Evolutionary conservation across 2,329 filamentous ascomycete species (phyloP).

Genomic region (Teratosphaeriaceae sp.): DNA sequence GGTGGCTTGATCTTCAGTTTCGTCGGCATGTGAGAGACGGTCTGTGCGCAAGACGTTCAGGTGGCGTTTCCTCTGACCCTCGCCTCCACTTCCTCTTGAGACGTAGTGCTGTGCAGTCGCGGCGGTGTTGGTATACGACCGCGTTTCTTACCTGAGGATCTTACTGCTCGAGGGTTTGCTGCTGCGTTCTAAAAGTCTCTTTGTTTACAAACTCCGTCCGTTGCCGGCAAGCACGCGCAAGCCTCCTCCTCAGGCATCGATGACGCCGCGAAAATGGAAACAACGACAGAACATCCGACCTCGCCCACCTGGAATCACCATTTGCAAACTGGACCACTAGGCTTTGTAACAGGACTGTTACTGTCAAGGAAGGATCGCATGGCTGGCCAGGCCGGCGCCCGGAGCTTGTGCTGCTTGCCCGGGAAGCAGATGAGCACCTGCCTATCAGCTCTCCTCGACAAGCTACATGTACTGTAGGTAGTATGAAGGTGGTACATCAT

Average conservation of each 20-base stretch:
- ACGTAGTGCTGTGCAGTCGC: too few relatives aligned
- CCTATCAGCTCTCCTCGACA: too few relatives aligned
- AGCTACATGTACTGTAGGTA: too few relatives aligned
- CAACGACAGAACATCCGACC: background rate
- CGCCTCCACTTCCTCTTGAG: background rate
- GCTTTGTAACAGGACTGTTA: background rate
- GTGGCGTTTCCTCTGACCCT: background rate
- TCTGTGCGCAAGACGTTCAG: slow-evolving; percentile 7
- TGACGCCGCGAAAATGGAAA: background rate
- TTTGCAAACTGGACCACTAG: background rate
- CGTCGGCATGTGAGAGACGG: slow-evolving; percentile 17
- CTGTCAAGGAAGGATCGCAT: too few relatives aligned
- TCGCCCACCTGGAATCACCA: background rate
- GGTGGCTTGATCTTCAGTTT: slow-evolving; percentile 21
- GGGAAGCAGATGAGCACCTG: too few relatives aligned
- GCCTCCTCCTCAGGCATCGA: background rate
- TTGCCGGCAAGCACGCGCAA: background rate
- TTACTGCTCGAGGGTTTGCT: background rate
- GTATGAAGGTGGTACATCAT: too few relatives aligned
- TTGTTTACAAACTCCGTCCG: background rate
- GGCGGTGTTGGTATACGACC: background rate
- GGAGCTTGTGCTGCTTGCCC: too few relatives aligned
- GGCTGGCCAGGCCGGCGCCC: too few relatives aligned
- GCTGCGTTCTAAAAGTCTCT: background rate
- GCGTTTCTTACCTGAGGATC: background rate